These are phyloP conservation scores for Camellia granthamiana DNA, from an alignment of 148 eudicot genomes.

Conservation along the genomic window DNA sequence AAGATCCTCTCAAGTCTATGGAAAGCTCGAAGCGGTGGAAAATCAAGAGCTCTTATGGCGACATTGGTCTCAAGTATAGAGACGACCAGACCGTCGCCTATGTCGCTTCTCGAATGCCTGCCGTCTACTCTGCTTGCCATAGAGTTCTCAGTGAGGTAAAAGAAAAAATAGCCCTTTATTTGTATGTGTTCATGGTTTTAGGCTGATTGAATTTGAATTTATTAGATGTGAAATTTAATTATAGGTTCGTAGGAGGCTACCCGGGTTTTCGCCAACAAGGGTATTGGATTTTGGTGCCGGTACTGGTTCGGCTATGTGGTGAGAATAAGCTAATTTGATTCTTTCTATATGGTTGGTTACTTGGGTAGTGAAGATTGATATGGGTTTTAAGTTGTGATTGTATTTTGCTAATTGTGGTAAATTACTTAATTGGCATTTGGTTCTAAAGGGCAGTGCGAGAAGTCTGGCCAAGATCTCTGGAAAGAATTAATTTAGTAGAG, in stretches of 20 bases:
- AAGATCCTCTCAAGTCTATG: conserved; percentile 59
- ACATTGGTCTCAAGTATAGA: conserved; percentile 58
- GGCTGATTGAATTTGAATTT: conserved; percentile 9
- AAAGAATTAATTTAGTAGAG: conserved; percentile 63
- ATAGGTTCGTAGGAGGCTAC: conserved; percentile 63
- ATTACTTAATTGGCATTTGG: background rate
- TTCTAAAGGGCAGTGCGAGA: conserved; percentile 62
- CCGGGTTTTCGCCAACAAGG: conserved; percentile 68
- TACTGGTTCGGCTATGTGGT: conserved; percentile 95
- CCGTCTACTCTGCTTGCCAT: conserved; percentile 76
- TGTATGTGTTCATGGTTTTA: background rate
- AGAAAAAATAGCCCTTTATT: background rate
- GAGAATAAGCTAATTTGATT: conserved; percentile 22
- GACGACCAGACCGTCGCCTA: conserved; percentile 77
- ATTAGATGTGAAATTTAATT: conserved; percentile 4
- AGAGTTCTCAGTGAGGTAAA: conserved; percentile 78
- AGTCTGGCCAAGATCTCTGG: conserved; percentile 63
- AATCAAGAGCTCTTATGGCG: conserved; percentile 65
- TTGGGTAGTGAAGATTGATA: background rate
- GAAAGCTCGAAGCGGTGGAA: conserved; percentile 78
- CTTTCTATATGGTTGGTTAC: background rate
- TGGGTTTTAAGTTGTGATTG: conserved; percentile 3
- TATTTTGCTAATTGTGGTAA: conserved; percentile 13
- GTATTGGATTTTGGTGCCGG: conserved; percentile 97
- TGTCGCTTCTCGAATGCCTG: conserved; percentile 93